Conservation (phyloP, 1,284 basidiomycete species). For the Pascua sp. region DNA sequence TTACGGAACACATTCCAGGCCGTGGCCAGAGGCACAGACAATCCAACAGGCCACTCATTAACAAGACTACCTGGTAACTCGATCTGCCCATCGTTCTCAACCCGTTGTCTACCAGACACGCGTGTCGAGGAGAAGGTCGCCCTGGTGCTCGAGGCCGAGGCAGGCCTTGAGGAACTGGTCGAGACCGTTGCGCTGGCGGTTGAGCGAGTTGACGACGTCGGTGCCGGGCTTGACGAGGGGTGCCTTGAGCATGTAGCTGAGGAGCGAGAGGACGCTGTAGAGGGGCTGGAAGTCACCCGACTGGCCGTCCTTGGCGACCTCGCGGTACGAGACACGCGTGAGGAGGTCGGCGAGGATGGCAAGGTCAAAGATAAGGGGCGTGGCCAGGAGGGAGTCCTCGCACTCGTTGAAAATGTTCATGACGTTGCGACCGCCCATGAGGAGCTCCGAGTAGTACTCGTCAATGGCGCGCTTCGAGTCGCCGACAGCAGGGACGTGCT, state of each 20-base stretch:
- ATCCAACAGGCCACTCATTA: too few relatives aligned
- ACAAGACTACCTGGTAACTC: too few relatives aligned
- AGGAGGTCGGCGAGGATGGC: slow-evolving; percentile 91
- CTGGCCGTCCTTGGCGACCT: slow-evolving; percentile 48
- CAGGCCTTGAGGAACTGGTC: slow-evolving; percentile 72
- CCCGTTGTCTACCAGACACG: slow-evolving; percentile 64
- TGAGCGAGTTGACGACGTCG: slow-evolving; percentile 92
- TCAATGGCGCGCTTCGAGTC: slow-evolving; percentile 95
- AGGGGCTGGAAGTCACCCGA: slow-evolving; percentile 68
- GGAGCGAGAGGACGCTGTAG: slow-evolving; percentile 80
- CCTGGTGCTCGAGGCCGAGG: slow-evolving; percentile 75
- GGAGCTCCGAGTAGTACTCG: slow-evolving; percentile 91
- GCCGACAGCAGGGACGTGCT: slow-evolving; percentile 78
- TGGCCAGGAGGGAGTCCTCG: slow-evolving; percentile 95
- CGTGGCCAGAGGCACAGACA: too few relatives aligned
- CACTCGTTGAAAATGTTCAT: slow-evolving; percentile 89
- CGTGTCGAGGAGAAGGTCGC: slow-evolving; percentile 79
- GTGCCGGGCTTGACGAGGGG: slow-evolving; percentile 94
- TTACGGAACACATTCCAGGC: too few relatives aligned
- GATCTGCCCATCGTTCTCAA: too few relatives aligned
- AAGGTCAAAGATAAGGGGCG: slow-evolving; percentile 91
- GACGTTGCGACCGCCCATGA: slow-evolving; percentile 56
- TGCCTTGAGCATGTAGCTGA: slow-evolving; percentile 96
- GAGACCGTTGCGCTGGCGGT: slow-evolving; percentile 89
- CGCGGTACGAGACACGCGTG: slow-evolving; percentile 85